phyloP scores from a whole-genome alignment of 2,329 filamentous ascomycete species.

The Diaporthe ampelina region DNA sequence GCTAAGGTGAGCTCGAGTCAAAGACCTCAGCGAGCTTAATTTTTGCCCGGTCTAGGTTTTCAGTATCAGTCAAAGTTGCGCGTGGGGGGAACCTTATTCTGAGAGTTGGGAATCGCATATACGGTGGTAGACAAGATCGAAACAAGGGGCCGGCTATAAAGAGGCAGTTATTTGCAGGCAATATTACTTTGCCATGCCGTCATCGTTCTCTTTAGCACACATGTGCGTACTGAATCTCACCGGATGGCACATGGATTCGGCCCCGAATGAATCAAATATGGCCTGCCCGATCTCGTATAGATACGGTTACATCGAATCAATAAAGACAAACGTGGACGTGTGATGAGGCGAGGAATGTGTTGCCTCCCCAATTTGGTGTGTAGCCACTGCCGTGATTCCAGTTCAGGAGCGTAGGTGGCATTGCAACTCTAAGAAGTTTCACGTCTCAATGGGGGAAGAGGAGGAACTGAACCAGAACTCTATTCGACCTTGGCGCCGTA shows the following conservation, averaged over 20 bases:
- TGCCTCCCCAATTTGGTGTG: neutral
- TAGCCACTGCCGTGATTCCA: neutral
- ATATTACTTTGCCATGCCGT: neutral
- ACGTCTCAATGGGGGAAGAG: neutral
- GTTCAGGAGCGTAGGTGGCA: neutral
- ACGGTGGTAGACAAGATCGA: neutral
- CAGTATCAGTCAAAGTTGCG: neutral
- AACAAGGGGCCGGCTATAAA: neutral
- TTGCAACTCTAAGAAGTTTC: conserved; percentile 15
- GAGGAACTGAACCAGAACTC: conserved; percentile 1
- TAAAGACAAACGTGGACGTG: neutral
- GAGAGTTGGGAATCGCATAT: neutral
- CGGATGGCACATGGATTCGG: neutral
- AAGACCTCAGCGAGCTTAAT: conserved; percentile 12
- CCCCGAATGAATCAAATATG: neutral
- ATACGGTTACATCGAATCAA: neutral
- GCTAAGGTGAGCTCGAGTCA: conserved; percentile 19
- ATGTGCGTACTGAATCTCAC: neutral
- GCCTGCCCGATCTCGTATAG: neutral
- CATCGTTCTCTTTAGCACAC: neutral
- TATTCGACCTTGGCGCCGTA: conserved; percentile 1
- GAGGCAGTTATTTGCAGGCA: neutral
- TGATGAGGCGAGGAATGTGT: neutral
- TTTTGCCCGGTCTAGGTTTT: neutral
- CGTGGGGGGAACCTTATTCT: conserved; percentile 29